Base-by-base conservation (phyloP, 176 grass and related monocot genomes). In the Eleusine indica region DNA sequence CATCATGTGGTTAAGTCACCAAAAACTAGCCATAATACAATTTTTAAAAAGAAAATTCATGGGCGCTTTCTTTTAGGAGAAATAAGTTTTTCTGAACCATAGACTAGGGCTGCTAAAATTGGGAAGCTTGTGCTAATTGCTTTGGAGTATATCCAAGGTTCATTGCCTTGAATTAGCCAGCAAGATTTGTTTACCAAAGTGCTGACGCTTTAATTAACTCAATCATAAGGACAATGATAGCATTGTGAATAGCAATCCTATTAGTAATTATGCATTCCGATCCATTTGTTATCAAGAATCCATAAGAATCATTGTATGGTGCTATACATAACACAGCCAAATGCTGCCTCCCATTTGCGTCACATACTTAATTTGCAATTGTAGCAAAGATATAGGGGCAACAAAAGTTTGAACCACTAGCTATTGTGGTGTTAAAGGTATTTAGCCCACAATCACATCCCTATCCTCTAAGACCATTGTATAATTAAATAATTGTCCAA, bases 381-480 rank as follows among this genome's bases (percentile, higher is more conserved):
- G 74, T 83, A 90, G 66, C 58, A 83, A 90, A 86, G 41, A 65
- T 44, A 61, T 46, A 83, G 74, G 88, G 74, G 52, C 79, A 46
- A 68, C 61, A 64, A 90, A 83, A 90, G 84, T 68, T 30, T 41
- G 42, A 49, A 74, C 68, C 88, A 90, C 88, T 87, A 90, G 49
- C 69, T 61, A 52, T 62, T 80, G 65, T 79, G 63, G 69, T 80
- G 70, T 51, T 64, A 86, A 83, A 80, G 75, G 80, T 49, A 69
- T 51, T 73, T 90, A 87, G 75, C 80, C 54, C 80, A 87, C 73
- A 80, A 90, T 80, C 80, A 39, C 84, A 80, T 80, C 69, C 80
- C 79, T 80, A 87, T 87, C 75, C 22, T 83, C 22, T 83, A 87
- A 86, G 68, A 90, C n/a, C 40, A 86, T 90, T 79, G 21, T 75